These are phyloP conservation scores for Aspergillus spinulosporus DNA, from an alignment of 2,329 filamentous ascomycete species.

Conservation along the genomic window DNA sequence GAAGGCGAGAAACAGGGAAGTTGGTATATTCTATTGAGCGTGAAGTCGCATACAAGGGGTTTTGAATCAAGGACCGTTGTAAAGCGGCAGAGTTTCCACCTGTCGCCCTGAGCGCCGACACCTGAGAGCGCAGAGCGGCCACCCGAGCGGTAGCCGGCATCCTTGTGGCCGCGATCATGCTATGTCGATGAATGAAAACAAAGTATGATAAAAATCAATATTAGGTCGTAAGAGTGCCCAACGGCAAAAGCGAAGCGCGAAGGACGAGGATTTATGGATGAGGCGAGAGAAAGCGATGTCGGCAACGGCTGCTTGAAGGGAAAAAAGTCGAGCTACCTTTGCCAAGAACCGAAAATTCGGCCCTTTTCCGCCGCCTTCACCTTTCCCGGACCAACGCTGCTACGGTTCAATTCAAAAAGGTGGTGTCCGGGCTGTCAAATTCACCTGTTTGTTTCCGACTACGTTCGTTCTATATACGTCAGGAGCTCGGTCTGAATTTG, in stretches of 20 bases:
- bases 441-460: background rate
- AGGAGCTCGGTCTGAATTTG: background rate
- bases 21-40: conserved; percentile 32
- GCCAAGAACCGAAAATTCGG: conserved; percentile 43
- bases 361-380: conserved; percentile 30
- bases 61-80: conserved; percentile 38
- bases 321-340: conserved; percentile 35
- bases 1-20: conserved; percentile 30
- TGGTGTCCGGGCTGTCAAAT: background rate
- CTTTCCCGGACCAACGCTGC: conserved; percentile 23
- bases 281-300: conserved; percentile 27
- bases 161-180: conserved; percentile 43
- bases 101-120: conserved; percentile 33
- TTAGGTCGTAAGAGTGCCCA: conserved; percentile 20
- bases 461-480: too few species aligned
- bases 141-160: conserved; percentile 40
- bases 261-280: conserved; percentile 25
- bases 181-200: conserved; percentile 23
- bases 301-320: conserved; percentile 27
- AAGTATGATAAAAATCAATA: background rate
- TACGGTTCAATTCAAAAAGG: background rate
- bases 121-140: conserved; percentile 38
- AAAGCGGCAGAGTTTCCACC: conserved; percentile 31
- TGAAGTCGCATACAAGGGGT: conserved; percentile 34
- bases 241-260: conserved; percentile 5